A percentile compares a stretch with the other conserved stretches of the same genome.
phyloP scores from a whole-genome alignment of 1,139 yeast species.

The Hyphopichia khmerensis region DNA sequence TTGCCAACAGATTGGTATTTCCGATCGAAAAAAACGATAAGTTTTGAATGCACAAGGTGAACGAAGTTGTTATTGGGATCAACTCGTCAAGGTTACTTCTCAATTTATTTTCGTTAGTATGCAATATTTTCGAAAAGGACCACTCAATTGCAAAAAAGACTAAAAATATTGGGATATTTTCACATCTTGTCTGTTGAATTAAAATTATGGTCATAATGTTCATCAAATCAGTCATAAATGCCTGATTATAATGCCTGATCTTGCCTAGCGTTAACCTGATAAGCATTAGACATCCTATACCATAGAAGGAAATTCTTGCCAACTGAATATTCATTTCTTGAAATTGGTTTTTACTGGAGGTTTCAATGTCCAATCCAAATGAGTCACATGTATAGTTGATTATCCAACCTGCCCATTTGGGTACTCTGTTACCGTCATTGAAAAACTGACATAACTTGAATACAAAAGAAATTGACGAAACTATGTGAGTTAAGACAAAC shows the following conservation, averaged over 20 bases:
- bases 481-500: conserved; percentile 40
- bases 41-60: conserved; percentile 54
- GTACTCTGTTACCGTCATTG: conserved; percentile 53
- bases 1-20: conserved; percentile 87
- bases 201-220: conserved; percentile 53
- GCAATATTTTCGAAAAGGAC: conserved; percentile 15
- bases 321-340: conserved; percentile 27
- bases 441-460: conserved; percentile 60
- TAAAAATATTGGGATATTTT: conserved; percentile 69
- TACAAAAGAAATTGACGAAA: conserved; percentile 41
- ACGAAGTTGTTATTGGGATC: conserved; percentile 20
- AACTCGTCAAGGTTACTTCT: conserved; percentile 19
- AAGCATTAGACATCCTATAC: conserved; percentile 17
- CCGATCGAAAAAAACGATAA: conserved; percentile 85
- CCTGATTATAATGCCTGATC: conserved; percentile 20
- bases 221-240: conserved; percentile 40
- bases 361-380: conserved; percentile 15
- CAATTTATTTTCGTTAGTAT: conserved; percentile 5
- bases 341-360: conserved; percentile 21
- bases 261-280: conserved; percentile 28
- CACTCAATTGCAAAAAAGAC: conserved; percentile 44
- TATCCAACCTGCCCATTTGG: conserved; percentile 31
- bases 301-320: conserved; percentile 26
- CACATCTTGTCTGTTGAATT: conserved; percentile 66
- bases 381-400: conserved; percentile 25